Conservation (phyloP, 129 eudicot species). For the Logfia minima region DNA sequence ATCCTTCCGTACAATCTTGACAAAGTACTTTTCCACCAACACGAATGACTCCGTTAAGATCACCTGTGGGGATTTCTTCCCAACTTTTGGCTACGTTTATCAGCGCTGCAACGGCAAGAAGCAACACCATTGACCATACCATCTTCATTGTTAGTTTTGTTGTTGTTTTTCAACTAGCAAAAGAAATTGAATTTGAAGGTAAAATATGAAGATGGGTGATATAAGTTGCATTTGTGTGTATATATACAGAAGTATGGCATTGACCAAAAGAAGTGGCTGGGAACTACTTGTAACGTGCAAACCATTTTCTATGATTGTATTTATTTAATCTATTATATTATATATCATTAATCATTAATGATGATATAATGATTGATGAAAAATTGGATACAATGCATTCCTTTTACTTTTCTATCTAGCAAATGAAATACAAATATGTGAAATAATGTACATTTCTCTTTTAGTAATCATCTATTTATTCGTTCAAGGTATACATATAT, state of each 20-base stretch:
- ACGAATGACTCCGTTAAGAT: constrained; percentile 31
- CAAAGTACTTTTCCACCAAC: constrained; percentile 84
- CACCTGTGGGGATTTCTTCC: constrained; percentile 6
- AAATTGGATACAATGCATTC: too few relatives aligned
- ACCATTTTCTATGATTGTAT: constrained; percentile 29
- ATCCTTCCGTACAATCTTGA: constrained; percentile 72
- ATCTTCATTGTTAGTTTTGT: constrained; percentile 32
- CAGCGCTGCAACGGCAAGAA: constrained; percentile 36
- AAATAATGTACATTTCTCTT: too few relatives aligned
- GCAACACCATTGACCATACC: constrained; percentile 32
- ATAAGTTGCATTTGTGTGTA: constrained; percentile 13
- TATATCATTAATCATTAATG: too few relatives aligned
- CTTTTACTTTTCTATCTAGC: too few relatives aligned
- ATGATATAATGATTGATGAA: too few relatives aligned
- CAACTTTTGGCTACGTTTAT: constrained; percentile 33
- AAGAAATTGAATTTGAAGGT: not conserved
- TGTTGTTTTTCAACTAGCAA: not conserved
- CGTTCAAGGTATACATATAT: too few relatives aligned
- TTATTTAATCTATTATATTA: not conserved
- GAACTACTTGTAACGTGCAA: constrained; percentile 71
- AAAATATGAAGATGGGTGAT: constrained; percentile 7
- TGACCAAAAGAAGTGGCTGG: constrained; percentile 39
- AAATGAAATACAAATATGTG: too few relatives aligned
- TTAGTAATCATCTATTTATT: too few relatives aligned
- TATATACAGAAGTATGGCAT: constrained; percentile 18